Evolutionary conservation across 2,329 filamentous ascomycete genomes (phyloP).

Genomic region (Trichoderma hamatum): DNA sequence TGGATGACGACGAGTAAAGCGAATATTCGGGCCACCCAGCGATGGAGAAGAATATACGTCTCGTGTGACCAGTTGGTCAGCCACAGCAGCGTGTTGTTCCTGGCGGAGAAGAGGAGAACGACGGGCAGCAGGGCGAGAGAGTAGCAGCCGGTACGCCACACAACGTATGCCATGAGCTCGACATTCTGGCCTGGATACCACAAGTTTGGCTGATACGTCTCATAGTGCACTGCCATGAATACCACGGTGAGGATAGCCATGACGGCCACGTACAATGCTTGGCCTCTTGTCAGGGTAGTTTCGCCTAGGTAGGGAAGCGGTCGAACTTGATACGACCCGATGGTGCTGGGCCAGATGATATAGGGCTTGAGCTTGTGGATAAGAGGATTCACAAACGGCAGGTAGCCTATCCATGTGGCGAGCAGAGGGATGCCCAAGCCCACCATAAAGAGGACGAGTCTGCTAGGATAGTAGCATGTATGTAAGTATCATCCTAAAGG

Average conservation of each 20-base stretch:
- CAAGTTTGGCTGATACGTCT: background rate
- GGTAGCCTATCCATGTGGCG: background rate
- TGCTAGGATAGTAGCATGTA: background rate
- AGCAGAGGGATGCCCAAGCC: background rate
- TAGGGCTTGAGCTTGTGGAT: background rate
- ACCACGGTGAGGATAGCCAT: background rate
- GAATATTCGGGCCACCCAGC: constrained; percentile 52
- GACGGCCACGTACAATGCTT: background rate
- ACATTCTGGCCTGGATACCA: background rate
- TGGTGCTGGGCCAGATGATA: background rate
- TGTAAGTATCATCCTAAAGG: background rate
- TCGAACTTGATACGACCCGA: background rate
- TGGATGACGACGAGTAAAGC: constrained; percentile 52
- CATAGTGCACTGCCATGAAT: background rate
- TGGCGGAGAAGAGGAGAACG: constrained; percentile 47
- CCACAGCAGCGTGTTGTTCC: constrained; percentile 54
- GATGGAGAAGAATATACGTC: constrained; percentile 53
- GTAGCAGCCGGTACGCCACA: background rate
- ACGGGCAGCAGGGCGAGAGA: constrained; percentile 41
- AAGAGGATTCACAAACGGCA: background rate
- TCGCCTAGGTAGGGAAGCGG: background rate
- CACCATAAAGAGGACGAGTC: background rate
- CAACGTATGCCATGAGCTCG: background rate
- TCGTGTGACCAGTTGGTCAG: constrained; percentile 53
- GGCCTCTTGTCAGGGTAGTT: background rate